Conservation (phyloP, 108 stramenopile species). For the Schizochytrium sp. region DNA sequence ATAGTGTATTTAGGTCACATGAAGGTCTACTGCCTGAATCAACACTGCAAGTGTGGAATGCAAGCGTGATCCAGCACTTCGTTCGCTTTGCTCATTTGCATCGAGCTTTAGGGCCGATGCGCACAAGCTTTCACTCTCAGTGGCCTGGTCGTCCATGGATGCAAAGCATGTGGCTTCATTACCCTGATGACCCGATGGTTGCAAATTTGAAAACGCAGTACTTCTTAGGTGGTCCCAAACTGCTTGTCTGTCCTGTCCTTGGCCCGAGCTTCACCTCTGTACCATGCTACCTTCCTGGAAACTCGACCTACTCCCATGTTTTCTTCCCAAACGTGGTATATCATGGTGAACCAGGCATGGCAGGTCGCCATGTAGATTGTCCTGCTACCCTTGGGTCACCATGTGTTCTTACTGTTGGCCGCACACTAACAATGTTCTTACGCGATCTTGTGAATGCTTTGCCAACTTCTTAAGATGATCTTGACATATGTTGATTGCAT, state of each 20-base stretch:
- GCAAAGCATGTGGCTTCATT: neutral
- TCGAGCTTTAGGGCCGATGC: neutral
- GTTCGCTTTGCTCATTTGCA: slow-evolving; percentile 6
- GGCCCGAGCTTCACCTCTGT: neutral
- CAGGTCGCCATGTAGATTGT: too few species aligned
- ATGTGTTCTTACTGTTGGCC: too few species aligned
- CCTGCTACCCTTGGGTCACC: too few species aligned
- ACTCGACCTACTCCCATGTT: neutral
- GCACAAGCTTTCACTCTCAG: neutral
- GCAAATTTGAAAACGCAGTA: slow-evolving; percentile 43
- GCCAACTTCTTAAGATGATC: too few species aligned
- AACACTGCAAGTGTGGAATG: neutral
- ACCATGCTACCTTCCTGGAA: neutral
- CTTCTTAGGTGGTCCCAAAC: neutral
- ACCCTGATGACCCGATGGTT: neutral
- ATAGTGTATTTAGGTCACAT: slow-evolving; percentile 7
- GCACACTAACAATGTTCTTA: too few species aligned
- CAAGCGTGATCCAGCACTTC: neutral
- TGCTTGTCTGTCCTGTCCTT: slow-evolving; percentile 37
- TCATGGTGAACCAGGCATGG: neutral
- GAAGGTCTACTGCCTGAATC: slow-evolving; percentile 32
- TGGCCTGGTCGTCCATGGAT: slow-evolving; percentile 44
- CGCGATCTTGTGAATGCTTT: too few species aligned
- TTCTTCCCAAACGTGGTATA: neutral
- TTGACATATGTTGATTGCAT: too few species aligned